Evolutionary conservation across 192 early-diverging fungal genomes (phyloP).

Genomic region (Coemansia sp.): DNA sequence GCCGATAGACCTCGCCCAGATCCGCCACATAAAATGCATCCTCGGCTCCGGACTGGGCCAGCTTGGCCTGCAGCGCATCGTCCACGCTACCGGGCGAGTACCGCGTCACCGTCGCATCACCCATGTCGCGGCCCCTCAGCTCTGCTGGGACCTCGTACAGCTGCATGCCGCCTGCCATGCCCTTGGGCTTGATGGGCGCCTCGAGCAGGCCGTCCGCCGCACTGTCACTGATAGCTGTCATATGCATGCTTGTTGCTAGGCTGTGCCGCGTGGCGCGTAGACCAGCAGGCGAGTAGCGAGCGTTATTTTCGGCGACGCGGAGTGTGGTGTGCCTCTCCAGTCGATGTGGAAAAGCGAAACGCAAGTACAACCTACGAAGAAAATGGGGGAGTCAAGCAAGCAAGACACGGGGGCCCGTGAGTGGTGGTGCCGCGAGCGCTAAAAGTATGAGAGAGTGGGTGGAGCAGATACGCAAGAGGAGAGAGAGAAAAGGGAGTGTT

Average conservation of each 20-base stretch:
- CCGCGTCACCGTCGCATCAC: conserved; percentile 9
- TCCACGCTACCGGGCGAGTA: conserved; percentile 23
- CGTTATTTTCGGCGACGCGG: not conserved
- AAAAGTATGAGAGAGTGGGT: not conserved
- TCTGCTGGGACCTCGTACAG: conserved; percentile 19
- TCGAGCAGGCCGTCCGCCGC: not conserved
- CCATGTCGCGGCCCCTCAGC: conserved; percentile 10
- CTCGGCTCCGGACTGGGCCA: conserved; percentile 61
- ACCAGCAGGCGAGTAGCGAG: not conserved
- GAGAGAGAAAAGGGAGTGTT: not conserved
- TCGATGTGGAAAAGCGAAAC: not conserved
- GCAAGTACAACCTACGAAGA: not conserved
- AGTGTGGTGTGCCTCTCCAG: not conserved
- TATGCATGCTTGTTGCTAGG: not conserved
- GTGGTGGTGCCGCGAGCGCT: not conserved
- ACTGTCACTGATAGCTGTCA: not conserved
- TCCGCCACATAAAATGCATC: conserved; percentile 97
- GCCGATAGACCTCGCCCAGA: conserved; percentile 86
- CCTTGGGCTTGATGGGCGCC: not conserved
- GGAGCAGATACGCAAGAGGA: not conserved
- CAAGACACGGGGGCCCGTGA: not conserved
- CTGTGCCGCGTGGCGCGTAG: conserved; percentile 2
- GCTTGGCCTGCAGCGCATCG: conserved; percentile 27
- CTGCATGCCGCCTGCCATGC: conserved; percentile 8
- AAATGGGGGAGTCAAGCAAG: not conserved